Conservation (phyloP, 2,329 filamentous ascomycete species). For the Colletotrichum tanaceti region DNA sequence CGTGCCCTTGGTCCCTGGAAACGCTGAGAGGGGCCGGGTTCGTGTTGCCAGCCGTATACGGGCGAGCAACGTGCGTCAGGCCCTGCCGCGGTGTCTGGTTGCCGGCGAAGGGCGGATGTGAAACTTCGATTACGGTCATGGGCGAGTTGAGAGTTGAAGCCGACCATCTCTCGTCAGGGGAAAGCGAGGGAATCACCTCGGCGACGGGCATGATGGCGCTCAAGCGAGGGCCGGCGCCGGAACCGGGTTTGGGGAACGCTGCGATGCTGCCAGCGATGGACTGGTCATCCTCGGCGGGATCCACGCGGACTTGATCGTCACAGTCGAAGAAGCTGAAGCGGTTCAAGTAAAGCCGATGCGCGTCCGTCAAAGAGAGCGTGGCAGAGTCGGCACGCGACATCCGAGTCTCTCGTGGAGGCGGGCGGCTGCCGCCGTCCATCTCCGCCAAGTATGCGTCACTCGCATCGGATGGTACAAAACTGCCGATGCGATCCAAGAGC, state of each 20-base stretch:
- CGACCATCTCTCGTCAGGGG: constrained; percentile 37
- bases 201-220: constrained; percentile 55
- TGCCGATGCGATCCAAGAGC: constrained; percentile 40
- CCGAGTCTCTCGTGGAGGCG: neutral
- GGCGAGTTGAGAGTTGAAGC: constrained; percentile 36
- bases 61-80: constrained; percentile 19
- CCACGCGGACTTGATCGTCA: neutral
- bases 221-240: constrained; percentile 44
- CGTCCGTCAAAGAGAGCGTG: constrained; percentile 36
- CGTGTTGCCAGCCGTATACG: constrained; percentile 14
- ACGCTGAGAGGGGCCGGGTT: constrained; percentile 3
- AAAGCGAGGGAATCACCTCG: constrained; percentile 47
- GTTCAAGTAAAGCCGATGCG: constrained; percentile 32
- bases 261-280: constrained; percentile 32
- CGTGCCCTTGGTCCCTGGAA: neutral
- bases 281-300: constrained; percentile 10
- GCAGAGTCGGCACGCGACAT: constrained; percentile 37
- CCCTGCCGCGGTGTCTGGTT: neutral
- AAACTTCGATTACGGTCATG: constrained; percentile 21
- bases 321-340: constrained; percentile 20
- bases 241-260: constrained; percentile 24
- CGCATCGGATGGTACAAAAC: constrained; percentile 38
- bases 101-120: constrained; percentile 10
- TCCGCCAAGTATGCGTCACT: constrained; percentile 5
- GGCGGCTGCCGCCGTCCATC: neutral